A percentile compares a stretch with the other conserved stretches of the same genome.
These are phyloP conservation scores for Nepenthes gracilis DNA, from an alignment of 148 eudicot species.

Conservation along the genomic window DNA sequence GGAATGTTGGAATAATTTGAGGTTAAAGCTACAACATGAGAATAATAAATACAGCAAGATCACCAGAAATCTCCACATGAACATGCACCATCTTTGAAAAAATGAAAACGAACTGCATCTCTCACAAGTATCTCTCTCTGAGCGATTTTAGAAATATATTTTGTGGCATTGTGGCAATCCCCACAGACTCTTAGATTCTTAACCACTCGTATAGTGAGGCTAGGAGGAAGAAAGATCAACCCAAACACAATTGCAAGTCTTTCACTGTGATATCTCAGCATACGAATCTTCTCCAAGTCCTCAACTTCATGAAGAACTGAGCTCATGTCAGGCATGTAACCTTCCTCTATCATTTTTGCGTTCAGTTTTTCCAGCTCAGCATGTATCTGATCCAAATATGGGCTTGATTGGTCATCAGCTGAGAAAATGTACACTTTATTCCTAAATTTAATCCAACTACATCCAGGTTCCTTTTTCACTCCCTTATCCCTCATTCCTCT, in stretches of 20 bases:
- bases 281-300: conserved; percentile 60
- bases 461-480: conserved; percentile 73
- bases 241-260: conserved; percentile 95
- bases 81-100: conserved; percentile 85
- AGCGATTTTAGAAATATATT: conserved; percentile 75
- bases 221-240: conserved; percentile 57
- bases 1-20: too few species aligned
- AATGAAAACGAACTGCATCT: conserved; percentile 88
- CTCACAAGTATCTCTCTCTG: conserved; percentile 89
- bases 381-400: conserved; percentile 54
- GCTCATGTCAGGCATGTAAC: conserved; percentile 64
- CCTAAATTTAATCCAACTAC: conserved; percentile 87
- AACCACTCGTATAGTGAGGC: conserved; percentile 63
- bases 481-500: conserved; percentile 70
- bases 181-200: conserved; percentile 93
- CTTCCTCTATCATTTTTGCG: conserved; percentile 55
- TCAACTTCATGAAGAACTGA: conserved; percentile 74
- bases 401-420: conserved; percentile 81
- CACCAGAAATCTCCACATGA: conserved; percentile 99
- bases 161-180: conserved; percentile 87
- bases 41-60: not conserved
- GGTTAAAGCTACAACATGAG: too few species aligned
- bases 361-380: conserved; percentile 46
- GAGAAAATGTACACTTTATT: conserved; percentile 70
- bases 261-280: conserved; percentile 84